Evolutionary conservation across 768 basidiomycete species (phyloP).

Genomic region (Leccinum boreale): DNA sequence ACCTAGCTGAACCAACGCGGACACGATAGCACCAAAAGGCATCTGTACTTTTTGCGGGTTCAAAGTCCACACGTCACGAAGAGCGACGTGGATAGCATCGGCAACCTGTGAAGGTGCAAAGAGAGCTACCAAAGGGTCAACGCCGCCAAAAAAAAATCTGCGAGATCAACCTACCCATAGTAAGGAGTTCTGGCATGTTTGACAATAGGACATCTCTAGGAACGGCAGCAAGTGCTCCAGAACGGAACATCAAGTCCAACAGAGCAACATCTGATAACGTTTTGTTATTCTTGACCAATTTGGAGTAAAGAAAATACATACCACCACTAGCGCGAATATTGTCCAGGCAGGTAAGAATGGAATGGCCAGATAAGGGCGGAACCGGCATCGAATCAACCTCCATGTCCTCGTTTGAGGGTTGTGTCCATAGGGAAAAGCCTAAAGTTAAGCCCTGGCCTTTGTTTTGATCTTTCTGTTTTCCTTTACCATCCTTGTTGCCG

Average conservation of each 20-base stretch:
- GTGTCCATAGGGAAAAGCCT: slow-evolving; percentile 34
- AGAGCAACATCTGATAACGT: slow-evolving; percentile 36
- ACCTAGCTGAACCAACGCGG: slow-evolving; percentile 43
- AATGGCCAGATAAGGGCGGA: slow-evolving; percentile 16
- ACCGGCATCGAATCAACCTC: slow-evolving; percentile 14
- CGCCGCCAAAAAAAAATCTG: neutral
- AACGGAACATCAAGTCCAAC: slow-evolving; percentile 39
- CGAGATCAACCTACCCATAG: slow-evolving; percentile 35
- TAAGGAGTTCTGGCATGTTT: slow-evolving; percentile 40
- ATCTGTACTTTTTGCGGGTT: slow-evolving; percentile 21
- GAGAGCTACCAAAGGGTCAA: slow-evolving; percentile 16
- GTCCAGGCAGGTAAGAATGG: slow-evolving; percentile 33
- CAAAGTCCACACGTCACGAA: slow-evolving; percentile 34
- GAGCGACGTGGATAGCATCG: slow-evolving; percentile 31
- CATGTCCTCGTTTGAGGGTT: slow-evolving; percentile 18
- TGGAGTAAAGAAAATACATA: slow-evolving; percentile 22
- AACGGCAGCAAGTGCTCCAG: slow-evolving; percentile 38
- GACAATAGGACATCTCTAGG: slow-evolving; percentile 27
- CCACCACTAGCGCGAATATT: slow-evolving; percentile 30
- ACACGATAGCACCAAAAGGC: slow-evolving; percentile 35
- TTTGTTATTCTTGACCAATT: neutral
- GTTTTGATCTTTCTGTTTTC: slow-evolving; percentile 26
- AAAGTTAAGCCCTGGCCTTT: slow-evolving; percentile 15
- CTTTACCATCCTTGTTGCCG: slow-evolving; percentile 35
- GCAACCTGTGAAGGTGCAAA: slow-evolving; percentile 26